Evolutionary conservation across 345 rosid genomes (phyloP), one percentile per base, ranked within the genome.

Genomic region (Noccaea bulbosa): DNA sequence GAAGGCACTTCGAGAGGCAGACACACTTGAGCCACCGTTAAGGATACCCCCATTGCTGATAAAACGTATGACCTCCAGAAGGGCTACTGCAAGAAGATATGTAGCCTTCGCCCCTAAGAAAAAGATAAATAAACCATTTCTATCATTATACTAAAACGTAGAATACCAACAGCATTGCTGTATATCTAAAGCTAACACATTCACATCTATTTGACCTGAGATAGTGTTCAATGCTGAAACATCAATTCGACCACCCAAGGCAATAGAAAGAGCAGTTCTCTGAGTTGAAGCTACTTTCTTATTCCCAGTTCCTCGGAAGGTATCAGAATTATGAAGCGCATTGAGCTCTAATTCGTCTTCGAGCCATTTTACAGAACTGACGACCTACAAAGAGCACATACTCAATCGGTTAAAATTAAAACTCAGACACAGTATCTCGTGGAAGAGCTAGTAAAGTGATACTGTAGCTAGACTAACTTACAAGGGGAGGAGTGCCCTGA

Each of bases 401-500:
- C 46, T 22, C 55, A 59, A 30, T 47, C 37, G 27, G 20, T 60
- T 40, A 40, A 30, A 71, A 39, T 16, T 15, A 15, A 57, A 47
- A n/a, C 8, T 52, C 60, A 12, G 24, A 33, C 5, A 6, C 47
- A 37, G 48, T 15, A 8, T 58, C 47, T 46, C 12, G 0, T 45
- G 35, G 24, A 35, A 56, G 14, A 47, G 27, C 22, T 30, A 47
- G 33, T 64, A 49, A 47, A 35, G 4, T 11, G 16, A 49, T 41
- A 53, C 20, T 22, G 17, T 64, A 1, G 27, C 61, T 56, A 49
- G 45, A 72, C 79, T 69, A 57, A 86, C 96, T 85, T 86, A 92
- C 98, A 81, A 92, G 96, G 71, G 98, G 91, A 75, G 98, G 96
- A 67, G 96, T 90, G 76, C 98, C 96, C 79, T 76, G 93, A 76